Conservation (phyloP, 495 filamentous ascomycete species). For the Thozetella sp. region DNA sequence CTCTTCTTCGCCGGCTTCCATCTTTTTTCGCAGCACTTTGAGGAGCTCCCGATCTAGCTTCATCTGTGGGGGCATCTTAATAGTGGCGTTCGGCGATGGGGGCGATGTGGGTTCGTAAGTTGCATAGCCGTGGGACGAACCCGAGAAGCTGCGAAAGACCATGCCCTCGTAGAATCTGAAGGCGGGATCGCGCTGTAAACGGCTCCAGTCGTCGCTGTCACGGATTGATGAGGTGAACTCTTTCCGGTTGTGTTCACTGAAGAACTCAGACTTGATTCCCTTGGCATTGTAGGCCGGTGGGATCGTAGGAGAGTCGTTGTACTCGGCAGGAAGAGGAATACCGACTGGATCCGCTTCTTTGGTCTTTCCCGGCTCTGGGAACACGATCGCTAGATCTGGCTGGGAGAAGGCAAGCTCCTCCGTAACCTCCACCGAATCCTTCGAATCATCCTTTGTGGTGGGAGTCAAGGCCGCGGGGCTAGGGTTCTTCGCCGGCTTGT, state of each 20-base stretch:
- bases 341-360: constrained; percentile 43
- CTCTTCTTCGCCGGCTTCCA: constrained; percentile 1
- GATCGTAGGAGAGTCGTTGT: constrained; percentile 43
- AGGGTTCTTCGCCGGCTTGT: not conserved
- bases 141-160: constrained; percentile 20
- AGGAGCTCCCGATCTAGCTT: constrained; percentile 8
- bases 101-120: constrained; percentile 16
- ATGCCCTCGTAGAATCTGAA: constrained; percentile 37
- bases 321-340: constrained; percentile 37
- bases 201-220: constrained; percentile 39
- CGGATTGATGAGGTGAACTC: constrained; percentile 44
- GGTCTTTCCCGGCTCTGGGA: constrained; percentile 24
- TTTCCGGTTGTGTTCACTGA: constrained; percentile 42
- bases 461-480: not conserved
- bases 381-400: constrained; percentile 41
- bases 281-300: constrained; percentile 43
- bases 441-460: constrained; percentile 1
- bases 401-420: constrained; percentile 34
- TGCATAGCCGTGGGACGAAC: constrained; percentile 17
- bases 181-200: constrained; percentile 44
- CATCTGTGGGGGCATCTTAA: constrained; percentile 24
- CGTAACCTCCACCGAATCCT: constrained; percentile 11
- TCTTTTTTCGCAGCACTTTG: constrained; percentile 1
- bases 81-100: constrained; percentile 19
- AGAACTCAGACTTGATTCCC: constrained; percentile 47